These are phyloP conservation scores for Trichoderma sp. DNA, from an alignment of 2,329 filamentous ascomycete genomes.

Conservation along the genomic window DNA sequence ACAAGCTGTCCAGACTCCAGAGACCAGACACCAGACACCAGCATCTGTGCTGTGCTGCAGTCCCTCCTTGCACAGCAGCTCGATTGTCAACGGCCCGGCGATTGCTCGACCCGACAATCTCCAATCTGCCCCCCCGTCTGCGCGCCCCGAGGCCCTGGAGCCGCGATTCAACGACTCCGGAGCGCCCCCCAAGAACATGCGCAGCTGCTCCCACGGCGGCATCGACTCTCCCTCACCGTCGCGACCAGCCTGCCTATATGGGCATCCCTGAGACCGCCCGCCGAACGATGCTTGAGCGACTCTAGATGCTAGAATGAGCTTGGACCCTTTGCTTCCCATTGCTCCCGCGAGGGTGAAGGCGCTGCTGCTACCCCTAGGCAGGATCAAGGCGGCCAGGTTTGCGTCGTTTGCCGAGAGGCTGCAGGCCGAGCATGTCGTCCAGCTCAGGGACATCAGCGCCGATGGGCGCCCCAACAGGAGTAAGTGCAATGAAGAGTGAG, in stretches of 20 bases:
- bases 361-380: constrained; percentile 82
- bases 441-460: constrained; percentile 82
- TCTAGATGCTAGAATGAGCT: constrained; percentile 69
- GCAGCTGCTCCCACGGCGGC: constrained; percentile 1
- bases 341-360: constrained; percentile 89
- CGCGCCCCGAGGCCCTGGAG: not conserved
- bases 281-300: constrained; percentile 40
- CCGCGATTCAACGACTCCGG: not conserved
- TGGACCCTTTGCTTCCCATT: constrained; percentile 87
- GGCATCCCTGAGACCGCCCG: constrained; percentile 14
- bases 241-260: constrained; percentile 5
- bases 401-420: constrained; percentile 76
- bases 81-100: not conserved
- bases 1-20: constrained; percentile 25
- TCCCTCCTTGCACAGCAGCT: too few relatives aligned
- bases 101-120: not conserved
- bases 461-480: constrained; percentile 84
- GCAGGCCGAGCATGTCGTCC: constrained; percentile 76
- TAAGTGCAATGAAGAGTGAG: constrained; percentile 45
- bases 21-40: constrained; percentile 10
- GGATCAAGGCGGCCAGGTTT: constrained; percentile 81
- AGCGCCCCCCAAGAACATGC: constrained; percentile 15
- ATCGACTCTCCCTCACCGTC: not conserved
- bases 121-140: not conserved
- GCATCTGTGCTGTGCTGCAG: not conserved